Evolutionary conservation across 148 eudicot genomes (phyloP), one percentile per base, ranked within the genome.

Genomic region (Cornus suecica): DNA sequence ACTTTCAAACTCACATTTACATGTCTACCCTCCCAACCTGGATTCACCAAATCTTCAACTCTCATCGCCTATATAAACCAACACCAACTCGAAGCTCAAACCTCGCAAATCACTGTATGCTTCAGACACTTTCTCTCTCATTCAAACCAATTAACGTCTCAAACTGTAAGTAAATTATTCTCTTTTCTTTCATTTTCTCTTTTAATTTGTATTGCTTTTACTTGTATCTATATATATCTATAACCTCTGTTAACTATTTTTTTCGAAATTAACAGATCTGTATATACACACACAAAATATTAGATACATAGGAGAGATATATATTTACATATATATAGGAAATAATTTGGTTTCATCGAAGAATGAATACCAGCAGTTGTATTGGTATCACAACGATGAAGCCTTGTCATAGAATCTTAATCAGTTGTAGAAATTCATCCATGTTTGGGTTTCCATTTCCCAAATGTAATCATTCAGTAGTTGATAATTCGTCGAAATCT

Each of bases 361-460:
- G 73, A 42, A 93, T 93, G 95, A 85, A 22, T 79, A 77, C 87
- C 81, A 71, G 90, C 69, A 80, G 79, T 30, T 91, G 87, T 74
- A 78, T 93, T 75, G 90, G 84, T 48, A 65, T 88, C 65, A 81
- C 89, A 14, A 70, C 86, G 22, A 78, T 89, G 80, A 90, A 85
- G 72, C 92, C 93, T 56, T 86, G 84, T 72, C 76, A 86, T 81
- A 92, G 87, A 83, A 76, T 84, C 64, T 63, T 89, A 71, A 75
- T 80, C 61, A 76, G 82, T 28, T 79, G 84, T 70, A 88, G 84
- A 69, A 83, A 67, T 74, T 85, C 92, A 16, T 81, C 88, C 0
- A 63, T 81, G 75, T 86, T 82, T 14, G 84, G 91, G 41, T 51
- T 74, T 30, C 82, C 87, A 22, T 62, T 83, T 78, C 80, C 68